These are phyloP conservation scores for Pavlovales sp. DNA, from an alignment of 208 protist genomes.

Conservation along the genomic window DNA sequence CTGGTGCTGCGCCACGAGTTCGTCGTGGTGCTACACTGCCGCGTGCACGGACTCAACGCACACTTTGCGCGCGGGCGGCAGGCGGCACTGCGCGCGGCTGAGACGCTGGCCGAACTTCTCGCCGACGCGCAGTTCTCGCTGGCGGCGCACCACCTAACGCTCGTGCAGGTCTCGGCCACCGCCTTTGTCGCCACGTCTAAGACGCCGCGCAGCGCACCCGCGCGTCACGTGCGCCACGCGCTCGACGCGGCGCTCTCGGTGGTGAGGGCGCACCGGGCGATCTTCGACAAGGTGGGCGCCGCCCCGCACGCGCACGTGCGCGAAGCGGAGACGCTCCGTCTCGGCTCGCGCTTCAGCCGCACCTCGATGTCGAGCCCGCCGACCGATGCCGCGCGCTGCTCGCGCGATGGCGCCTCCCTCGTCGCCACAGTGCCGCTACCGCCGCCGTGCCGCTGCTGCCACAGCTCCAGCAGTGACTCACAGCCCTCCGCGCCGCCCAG, in stretches of 20 bases:
- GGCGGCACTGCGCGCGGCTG: neutral
- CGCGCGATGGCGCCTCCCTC: no score
- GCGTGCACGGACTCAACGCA: neutral
- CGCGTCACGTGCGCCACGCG: neutral
- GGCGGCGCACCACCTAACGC: neutral
- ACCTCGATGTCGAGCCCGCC: no score
- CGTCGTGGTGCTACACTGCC: neutral
- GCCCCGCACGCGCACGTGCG: no score
- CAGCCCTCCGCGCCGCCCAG: no score
- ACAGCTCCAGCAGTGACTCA: no score
- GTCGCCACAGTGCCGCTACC: no score
- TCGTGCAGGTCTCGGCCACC: neutral
- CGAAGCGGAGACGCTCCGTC: no score
- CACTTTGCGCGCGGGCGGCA: neutral
- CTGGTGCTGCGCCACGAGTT: neutral
- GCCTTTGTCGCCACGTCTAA: neutral
- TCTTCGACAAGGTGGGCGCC: neutral
- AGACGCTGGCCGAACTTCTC: neutral
- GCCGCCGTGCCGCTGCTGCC: no score
- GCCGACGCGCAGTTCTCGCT: neutral
- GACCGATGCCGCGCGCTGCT: no score
- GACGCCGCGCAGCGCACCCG: neutral
- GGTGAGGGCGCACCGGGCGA: neutral
- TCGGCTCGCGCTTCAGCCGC: no score
- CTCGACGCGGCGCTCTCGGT: neutral